Evolutionary conservation across 495 filamentous ascomycete species (phyloP), one percentile per base, ranked within the genome.

Genomic region (Lentithecium fluviatile): DNA sequence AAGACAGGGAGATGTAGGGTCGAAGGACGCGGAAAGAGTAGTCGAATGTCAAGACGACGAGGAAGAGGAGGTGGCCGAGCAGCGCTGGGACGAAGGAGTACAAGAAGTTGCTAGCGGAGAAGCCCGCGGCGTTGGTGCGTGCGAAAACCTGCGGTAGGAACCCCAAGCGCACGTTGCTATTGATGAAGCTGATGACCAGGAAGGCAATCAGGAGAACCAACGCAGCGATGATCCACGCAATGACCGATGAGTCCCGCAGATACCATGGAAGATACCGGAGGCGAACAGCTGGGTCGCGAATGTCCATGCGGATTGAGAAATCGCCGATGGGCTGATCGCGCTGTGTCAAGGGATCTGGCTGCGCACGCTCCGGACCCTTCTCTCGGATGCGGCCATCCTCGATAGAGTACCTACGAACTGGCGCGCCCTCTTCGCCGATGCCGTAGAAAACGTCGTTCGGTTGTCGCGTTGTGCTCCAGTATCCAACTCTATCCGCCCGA

Each of bases 91-190:
- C 62, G 70, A 96, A 94, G 70, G 84, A 86, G 78, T 89, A 96
- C 50, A 95, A 74, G 76, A 96, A 96, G 73, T 95, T 88, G 46
- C 91, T 88, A 1, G 89, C 75, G 5, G 89, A 94, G 70, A 92
- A 96, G 34, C 86, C 89, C 34, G 75, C 76, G 0, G 74, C 65
- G 12, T 79, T 80, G 6, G 89, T 85, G 0, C 79, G 76, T 0
- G 88, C 82, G 5, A 76, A 74, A 1, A 95, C 73, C 21, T 76
- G 73, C 12, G 91, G 90, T 13, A 78, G 73, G 74, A 95, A 96
- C 24, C 90, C 91, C 11, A 75, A 70, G 24, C 77, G 68, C 43
- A 90, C 76, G 7, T 82, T 85, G 40, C 83, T 79, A 46, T 86
- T 81, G 58, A 93, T 78, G 69, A 93, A 96, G 55, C 59, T 65